Percentiles rank a stretch among this genome's conserved stretches.
These are phyloP conservation scores for Candida patagonica DNA, from an alignment of 805 yeast species.

Conservation along the genomic window DNA sequence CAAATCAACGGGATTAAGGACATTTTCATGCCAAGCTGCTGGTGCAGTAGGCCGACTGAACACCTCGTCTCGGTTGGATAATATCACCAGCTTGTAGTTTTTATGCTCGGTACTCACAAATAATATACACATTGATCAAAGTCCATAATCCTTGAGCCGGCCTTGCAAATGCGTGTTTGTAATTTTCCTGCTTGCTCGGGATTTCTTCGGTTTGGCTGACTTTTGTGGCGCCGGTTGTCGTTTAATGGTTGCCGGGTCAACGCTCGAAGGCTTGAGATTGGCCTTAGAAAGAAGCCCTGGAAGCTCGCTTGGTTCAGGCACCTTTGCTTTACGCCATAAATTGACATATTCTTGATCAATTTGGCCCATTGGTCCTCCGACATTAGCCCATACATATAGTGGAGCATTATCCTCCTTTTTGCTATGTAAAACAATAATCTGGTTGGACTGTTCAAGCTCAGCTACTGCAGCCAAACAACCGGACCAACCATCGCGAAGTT, in stretches of 20 bases:
- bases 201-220: constrained; percentile 72
- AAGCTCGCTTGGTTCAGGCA: constrained; percentile 75
- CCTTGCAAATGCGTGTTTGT: constrained; percentile 97
- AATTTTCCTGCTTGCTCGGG: constrained; percentile 82
- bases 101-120: constrained; percentile 60
- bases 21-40: constrained; percentile 38
- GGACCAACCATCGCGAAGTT: constrained; percentile 86
- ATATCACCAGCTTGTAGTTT: constrained; percentile 53
- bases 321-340: constrained; percentile 69
- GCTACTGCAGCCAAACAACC: constrained; percentile 74
- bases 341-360: constrained; percentile 75
- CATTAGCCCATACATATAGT: constrained; percentile 84
- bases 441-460: constrained; percentile 65
- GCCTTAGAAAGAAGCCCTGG: constrained; percentile 69
- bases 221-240: constrained; percentile 39
- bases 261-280: constrained; percentile 93
- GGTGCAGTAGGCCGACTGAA: constrained; percentile 60
- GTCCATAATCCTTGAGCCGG: constrained; percentile 70
- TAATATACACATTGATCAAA: constrained; percentile 64
- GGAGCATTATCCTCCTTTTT: constrained; percentile 84
- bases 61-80: constrained; percentile 85
- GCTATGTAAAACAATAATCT: constrained; percentile 75
- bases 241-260: constrained; percentile 91
- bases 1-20: constrained; percentile 66
- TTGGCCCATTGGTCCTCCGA: constrained; percentile 60